phyloP scores from a whole-genome alignment of 1,284 basidiomycete genomes.

The Schizophyllum commune region DNA sequence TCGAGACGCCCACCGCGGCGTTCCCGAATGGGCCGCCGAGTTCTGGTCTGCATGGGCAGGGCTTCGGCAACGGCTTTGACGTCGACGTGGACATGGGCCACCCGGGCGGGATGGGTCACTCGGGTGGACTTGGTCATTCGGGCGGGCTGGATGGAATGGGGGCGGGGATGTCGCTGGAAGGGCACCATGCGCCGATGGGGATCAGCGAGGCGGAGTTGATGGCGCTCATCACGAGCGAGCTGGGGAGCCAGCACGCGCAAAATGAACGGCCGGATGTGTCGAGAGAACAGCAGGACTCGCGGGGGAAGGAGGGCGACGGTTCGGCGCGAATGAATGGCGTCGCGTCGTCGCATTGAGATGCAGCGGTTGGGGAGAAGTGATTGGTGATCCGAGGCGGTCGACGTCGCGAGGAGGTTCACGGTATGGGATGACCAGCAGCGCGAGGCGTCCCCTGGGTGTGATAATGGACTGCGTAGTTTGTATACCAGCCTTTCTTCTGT shows the following conservation, averaged over 20 bases:
- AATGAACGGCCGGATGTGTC: no score
- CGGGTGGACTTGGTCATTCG: no score
- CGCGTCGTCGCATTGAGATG: no score
- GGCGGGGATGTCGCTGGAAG: background rate
- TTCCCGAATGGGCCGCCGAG: background rate
- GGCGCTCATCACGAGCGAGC: background rate
- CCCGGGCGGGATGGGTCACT: no score
- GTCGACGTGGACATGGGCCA: background rate
- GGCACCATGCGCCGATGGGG: background rate
- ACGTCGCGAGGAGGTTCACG: no score
- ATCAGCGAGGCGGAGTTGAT: background rate
- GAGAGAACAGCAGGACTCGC: no score
- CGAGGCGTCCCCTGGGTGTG: no score
- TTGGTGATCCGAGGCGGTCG: no score
- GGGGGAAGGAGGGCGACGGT: background rate
- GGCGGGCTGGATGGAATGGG: background rate
- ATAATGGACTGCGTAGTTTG: background rate
- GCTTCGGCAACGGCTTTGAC: background rate
- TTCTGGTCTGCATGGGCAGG: background rate
- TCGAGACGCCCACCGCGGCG: background rate
- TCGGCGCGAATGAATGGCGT: no score
- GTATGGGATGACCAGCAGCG: no score
- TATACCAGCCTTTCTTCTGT: no score
- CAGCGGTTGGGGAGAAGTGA: no score
- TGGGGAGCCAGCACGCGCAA: background rate